These are phyloP conservation scores for Nadsonia commutata DNA, from an alignment of 1,139 yeast species.

Conservation along the genomic window DNA sequence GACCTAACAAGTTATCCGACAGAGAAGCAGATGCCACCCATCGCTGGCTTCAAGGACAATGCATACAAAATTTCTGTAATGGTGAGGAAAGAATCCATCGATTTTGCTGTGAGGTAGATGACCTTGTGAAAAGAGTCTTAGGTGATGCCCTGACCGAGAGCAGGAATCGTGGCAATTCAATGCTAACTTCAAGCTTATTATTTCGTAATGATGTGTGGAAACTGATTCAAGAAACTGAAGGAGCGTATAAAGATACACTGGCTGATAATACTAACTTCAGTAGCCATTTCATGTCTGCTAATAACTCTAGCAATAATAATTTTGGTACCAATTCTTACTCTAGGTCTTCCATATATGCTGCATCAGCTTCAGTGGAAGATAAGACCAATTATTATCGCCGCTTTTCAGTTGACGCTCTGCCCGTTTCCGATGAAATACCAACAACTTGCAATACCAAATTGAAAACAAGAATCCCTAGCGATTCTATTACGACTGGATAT, in stretches of 20 bases:
- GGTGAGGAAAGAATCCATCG: slow-evolving; percentile 26
- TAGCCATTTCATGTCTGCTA: background rate
- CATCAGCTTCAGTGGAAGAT: background rate
- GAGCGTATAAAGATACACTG: slow-evolving; percentile 10
- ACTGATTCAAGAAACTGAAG: slow-evolving; percentile 16
- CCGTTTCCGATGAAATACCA: background rate
- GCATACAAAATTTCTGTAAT: slow-evolving; percentile 22
- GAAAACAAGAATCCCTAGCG: background rate
- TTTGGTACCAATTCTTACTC: background rate
- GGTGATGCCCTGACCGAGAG: slow-evolving; percentile 18
- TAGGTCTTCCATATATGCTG: background rate
- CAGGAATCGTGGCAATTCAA: slow-evolving; percentile 17
- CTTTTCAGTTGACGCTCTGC: background rate
- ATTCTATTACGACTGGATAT: too few species aligned
- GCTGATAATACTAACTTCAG: background rate
- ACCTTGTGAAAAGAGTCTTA: slow-evolving; percentile 19
- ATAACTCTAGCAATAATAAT: background rate
- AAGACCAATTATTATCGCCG: background rate
- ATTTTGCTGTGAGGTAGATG: slow-evolving; percentile 23
- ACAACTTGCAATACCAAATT: background rate
- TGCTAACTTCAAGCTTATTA: slow-evolving; percentile 15
- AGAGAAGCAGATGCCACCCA: slow-evolving; percentile 22
- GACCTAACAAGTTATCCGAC: slow-evolving; percentile 21
- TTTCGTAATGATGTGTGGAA: slow-evolving; percentile 18
- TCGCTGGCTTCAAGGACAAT: slow-evolving; percentile 20